These are phyloP conservation scores for Camelina hispida DNA, from an alignment of 345 rosid genomes.

Conservation along the genomic window DNA sequence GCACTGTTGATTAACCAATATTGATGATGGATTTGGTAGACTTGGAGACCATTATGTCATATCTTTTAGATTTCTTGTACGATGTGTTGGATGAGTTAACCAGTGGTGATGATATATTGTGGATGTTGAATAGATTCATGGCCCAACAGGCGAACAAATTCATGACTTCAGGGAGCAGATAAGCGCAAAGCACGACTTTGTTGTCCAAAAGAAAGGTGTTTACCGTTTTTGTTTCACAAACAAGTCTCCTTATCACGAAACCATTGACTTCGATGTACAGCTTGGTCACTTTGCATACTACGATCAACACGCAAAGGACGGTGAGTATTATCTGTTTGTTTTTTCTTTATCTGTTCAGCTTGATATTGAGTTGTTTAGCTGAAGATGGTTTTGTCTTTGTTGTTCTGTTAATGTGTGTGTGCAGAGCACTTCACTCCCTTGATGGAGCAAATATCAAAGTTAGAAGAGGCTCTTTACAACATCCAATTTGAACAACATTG, in stretches of 20 bases:
- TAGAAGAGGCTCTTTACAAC: conserved; percentile 73
- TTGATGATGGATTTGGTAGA: not conserved
- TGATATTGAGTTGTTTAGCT: conserved; percentile 15
- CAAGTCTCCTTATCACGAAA: conserved; percentile 77
- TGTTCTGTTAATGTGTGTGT: not conserved
- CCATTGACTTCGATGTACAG: conserved; percentile 70
- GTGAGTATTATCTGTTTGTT: conserved; percentile 37
- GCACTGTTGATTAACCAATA: not conserved
- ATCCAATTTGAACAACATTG: conserved; percentile 83
- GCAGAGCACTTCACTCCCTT: conserved; percentile 72
- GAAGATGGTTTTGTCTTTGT: not conserved
- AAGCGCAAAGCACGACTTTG: conserved; percentile 64
- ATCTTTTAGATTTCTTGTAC: not conserved
- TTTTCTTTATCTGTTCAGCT: not conserved
- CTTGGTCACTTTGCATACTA: conserved; percentile 63
- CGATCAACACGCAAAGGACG: conserved; percentile 77
- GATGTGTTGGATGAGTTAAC: not conserved
- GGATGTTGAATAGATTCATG: conserved; percentile 53
- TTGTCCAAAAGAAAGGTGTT: conserved; percentile 62
- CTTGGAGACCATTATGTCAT: not conserved
- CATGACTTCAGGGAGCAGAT: conserved; percentile 67
- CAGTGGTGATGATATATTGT: not conserved
- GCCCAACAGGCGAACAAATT: conserved; percentile 63
- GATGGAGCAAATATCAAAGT: conserved; percentile 63
- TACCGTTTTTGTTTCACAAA: conserved; percentile 73